A percentile compares a stretch with the other conserved stretches of the same genome.
Conservation (phyloP, 106 monocot genomes). For the Agapanthus africanus region DNA sequence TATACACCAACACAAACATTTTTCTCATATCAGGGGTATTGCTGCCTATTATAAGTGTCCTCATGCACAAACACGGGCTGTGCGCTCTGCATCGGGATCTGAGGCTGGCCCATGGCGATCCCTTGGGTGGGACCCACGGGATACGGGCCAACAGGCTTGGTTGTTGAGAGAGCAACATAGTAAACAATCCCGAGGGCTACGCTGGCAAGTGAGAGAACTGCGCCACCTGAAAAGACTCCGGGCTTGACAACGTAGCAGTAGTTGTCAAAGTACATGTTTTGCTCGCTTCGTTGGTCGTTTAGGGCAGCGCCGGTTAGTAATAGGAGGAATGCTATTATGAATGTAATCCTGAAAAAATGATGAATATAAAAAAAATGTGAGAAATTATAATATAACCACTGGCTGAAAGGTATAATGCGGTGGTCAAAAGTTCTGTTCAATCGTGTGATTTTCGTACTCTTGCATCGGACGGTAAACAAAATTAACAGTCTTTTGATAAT, state of each 20-base stretch:
- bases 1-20: too few species aligned
- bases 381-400: too few species aligned
- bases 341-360: conserved; percentile 57
- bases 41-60: conserved; percentile 47
- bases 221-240: conserved; percentile 64
- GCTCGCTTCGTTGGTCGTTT: conserved; percentile 45
- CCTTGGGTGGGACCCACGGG: conserved; percentile 29
- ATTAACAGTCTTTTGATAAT: too few species aligned
- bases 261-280: conserved; percentile 48
- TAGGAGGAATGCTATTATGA: conserved; percentile 72
- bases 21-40: conserved; percentile 37
- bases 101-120: conserved; percentile 62
- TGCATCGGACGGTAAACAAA: too few species aligned
- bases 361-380: background rate
- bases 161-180: conserved; percentile 36
- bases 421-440: too few species aligned
- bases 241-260: conserved; percentile 82
- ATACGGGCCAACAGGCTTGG: conserved; percentile 15
- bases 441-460: too few species aligned
- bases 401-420: too few species aligned
- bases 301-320: conserved; percentile 63
- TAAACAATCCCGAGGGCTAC: conserved; percentile 52
- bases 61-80: conserved; percentile 50
- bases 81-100: conserved; percentile 49
- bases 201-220: conserved; percentile 49